Evolutionary conservation across 495 filamentous ascomycete species (phyloP), one percentile per base, ranked within the genome.

Genomic region (Xanthoparmelia taractica): DNA sequence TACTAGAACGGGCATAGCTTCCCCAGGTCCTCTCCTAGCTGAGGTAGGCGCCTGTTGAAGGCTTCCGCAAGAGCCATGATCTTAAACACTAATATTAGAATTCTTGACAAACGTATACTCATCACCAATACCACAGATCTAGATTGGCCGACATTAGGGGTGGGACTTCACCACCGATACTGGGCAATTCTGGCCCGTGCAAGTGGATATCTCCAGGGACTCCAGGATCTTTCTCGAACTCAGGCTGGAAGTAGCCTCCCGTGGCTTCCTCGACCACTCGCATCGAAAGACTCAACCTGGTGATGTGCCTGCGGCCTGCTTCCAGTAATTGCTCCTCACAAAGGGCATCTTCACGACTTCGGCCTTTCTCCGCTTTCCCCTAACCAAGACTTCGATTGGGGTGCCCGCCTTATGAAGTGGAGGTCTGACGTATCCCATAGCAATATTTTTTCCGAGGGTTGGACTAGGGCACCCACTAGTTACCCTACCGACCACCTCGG

Each of bases 341-440:
- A 96, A 98, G 37, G 94, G 95, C 94, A 98, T 96, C 79, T 92
- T 93, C 3, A 83, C 81, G 40, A 97, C 89, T 13, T 79, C 82
- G 0, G 90, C 94, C 78, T 86, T 86, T 69, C 91, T 84, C 67
- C 81, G 76, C 79, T 88, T 91, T 12, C 92, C 94, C 37, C 94
- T 79, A 1, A 98, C 88, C 63, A 89, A 65, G 15, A 96, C 87
- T 23, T 82, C 82, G 2, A 97, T 79, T 73, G 92, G 85, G 0
- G 93, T 97, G 8, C 92, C 95, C 55, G 84, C 79, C 81, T 95
- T 96, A 68, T 96, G 89, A 70, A 87, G 72, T 0, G 91, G 91
- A 66, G 86, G 82, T 75, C 86, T 85, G 66, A 98, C 78, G 72
- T 97, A 98, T 0, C 87, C 94, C 94, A 98, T 98, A 48, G 95